phyloP scores from a whole-genome alignment of 2,329 filamentous ascomycete genomes.

The Colletotrichum incanum region DNA sequence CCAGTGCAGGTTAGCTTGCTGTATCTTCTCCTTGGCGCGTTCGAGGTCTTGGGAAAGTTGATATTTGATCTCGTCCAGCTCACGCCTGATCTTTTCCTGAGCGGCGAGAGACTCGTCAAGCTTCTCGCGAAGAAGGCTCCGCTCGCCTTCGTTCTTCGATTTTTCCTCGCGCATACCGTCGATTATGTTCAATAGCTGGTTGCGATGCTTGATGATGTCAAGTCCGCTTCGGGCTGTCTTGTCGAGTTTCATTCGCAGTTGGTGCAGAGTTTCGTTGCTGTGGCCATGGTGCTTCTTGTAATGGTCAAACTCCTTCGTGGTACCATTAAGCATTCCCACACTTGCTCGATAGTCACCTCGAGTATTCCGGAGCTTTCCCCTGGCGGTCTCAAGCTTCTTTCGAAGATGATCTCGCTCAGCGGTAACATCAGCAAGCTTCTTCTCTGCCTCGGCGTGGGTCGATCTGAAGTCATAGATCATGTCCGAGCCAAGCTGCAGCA shows the following conservation, averaged over 20 bases:
- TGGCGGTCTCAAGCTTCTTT: neutral
- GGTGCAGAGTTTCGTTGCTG: neutral
- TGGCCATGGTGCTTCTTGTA: neutral
- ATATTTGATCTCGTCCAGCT: neutral
- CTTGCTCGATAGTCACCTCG: neutral
- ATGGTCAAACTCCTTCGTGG: neutral
- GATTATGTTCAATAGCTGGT: neutral
- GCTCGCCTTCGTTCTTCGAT: neutral
- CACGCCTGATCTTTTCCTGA: neutral
- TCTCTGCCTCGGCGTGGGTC: conserved; percentile 10
- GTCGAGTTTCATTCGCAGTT: neutral
- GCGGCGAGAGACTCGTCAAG: neutral
- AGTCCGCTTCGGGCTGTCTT: neutral
- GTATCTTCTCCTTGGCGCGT: neutral
- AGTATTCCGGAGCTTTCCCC: neutral
- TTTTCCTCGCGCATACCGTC: neutral
- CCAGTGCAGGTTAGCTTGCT: neutral
- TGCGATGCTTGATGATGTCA: neutral
- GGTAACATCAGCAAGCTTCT: neutral
- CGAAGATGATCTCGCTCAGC: conserved; percentile 10
- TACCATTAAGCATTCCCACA: neutral
- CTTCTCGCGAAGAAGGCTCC: neutral
- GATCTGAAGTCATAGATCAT: conserved; percentile 22
- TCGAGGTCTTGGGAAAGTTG: neutral
- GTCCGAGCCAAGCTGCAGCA: conserved; percentile 14